Evolutionary conservation across 345 rosid species (phyloP), one percentile per base, ranked within the genome.

Genomic region (Theobroma cacao): DNA sequence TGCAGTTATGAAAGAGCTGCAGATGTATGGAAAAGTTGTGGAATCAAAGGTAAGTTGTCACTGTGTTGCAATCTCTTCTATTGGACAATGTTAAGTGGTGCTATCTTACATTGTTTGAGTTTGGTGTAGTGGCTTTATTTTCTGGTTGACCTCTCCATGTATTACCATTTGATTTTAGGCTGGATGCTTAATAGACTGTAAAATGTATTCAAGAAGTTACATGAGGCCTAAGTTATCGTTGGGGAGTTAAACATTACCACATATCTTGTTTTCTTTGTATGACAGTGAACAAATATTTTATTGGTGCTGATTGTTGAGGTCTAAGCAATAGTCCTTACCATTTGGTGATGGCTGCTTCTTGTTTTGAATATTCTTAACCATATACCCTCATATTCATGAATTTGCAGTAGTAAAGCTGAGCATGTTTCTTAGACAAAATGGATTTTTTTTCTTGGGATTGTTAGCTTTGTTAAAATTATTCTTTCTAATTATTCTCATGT

Each of bases 1-100:
- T 80, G 85, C 88, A 66, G 84, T 86, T 60, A 84, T 72, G 62
- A 89, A 86, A 70, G 93, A 91, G 88, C 82, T 84, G 70, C 85
- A 79, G 63, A 85, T 81, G 59, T 88, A 84, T 76, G 93, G 95
- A 81, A 84, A 89, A 72, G 67, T 77, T 66, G 80, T 85, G 76
- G 90, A 89, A 70, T 85, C 91, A 65, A 85, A 81, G 85, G 95
- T 89, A 76, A 66, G 91, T 82, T 59, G 41, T 30, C 38, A 45
- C 59, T 18, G 60, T 50, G 40, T 61, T 61, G n/a, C 22, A 15
- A 61, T 61, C n/a, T 30, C 11, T 28, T 28, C 65, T 60, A 30
- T 55, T 58, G 65, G 53, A 62, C 24, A 55, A 14, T 43, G 72
- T 67, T 14, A 13, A n/a, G 30, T 28, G 13, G 36, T 68, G 18